phyloP scores from a whole-genome alignment of 306 rosid species.

The Vigna trinervia region DNA sequence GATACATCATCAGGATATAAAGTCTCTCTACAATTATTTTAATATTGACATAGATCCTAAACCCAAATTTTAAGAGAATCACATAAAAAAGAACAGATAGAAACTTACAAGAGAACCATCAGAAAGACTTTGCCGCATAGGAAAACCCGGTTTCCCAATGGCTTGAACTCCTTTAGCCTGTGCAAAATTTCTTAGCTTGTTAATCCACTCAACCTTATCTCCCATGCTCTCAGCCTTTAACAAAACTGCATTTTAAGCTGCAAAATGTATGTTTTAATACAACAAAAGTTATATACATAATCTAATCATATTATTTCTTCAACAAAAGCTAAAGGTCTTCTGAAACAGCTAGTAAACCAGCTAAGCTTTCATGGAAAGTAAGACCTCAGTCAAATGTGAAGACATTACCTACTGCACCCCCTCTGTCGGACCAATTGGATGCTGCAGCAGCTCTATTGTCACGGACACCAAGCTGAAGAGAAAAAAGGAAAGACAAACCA shows the following conservation, averaged over 20 bases:
- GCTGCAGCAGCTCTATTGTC: slow-evolving; percentile 61
- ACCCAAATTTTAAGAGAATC: not conserved
- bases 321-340: too few species aligned
- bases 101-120: slow-evolving; percentile 64
- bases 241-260: too few species aligned
- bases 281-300: too few species aligned
- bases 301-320: too few species aligned
- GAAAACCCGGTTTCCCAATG: slow-evolving; percentile 51
- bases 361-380: slow-evolving; percentile 24
- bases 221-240: too few species aligned
- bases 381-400: slow-evolving; percentile 28
- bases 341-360: slow-evolving; percentile 10
- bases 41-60: not conserved
- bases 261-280: too few species aligned
- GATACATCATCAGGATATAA: slow-evolving; percentile 55
- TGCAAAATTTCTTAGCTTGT: slow-evolving; percentile 55
- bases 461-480: slow-evolving; percentile 53
- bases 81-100: slow-evolving; percentile 28
- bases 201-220: slow-evolving; percentile 46
- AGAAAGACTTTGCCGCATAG: slow-evolving; percentile 64
- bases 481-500: not conserved
- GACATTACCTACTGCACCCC: slow-evolving; percentile 51
- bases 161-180: slow-evolving; percentile 56
- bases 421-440: slow-evolving; percentile 58
- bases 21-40: not conserved